A percentile compares a stretch with the other conserved stretches of the same genome.
phyloP scores from a whole-genome alignment of 2,329 filamentous ascomycete species.

The Exophiala sideris region DNA sequence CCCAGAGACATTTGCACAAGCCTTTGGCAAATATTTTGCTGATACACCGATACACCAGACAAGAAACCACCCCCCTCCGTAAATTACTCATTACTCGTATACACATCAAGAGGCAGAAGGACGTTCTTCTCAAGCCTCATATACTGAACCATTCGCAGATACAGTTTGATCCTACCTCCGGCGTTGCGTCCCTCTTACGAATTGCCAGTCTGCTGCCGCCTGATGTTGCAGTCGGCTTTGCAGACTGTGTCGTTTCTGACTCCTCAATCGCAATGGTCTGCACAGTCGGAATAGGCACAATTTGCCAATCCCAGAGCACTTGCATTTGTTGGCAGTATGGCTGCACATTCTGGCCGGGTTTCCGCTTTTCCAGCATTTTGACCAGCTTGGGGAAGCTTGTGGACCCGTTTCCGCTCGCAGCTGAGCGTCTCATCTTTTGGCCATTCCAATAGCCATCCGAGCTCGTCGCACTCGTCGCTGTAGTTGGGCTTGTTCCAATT shows the following conservation, averaged over 20 bases:
- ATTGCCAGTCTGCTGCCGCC: slow-evolving; percentile 3
- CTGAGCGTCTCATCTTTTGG: slow-evolving; percentile 19
- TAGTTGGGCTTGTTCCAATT: slow-evolving; percentile 15
- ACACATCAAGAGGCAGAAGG: slow-evolving; percentile 13
- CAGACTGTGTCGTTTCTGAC: slow-evolving; percentile 9
- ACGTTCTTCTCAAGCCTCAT: slow-evolving; percentile 4
- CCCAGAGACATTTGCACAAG: not conserved
- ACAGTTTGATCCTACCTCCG: slow-evolving; percentile 26
- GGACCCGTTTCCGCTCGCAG: slow-evolving; percentile 25
- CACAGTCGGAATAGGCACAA: slow-evolving; percentile 35
- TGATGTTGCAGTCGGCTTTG: slow-evolving; percentile 3
- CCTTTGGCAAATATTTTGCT: not conserved
- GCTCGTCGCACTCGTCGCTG: slow-evolving; percentile 20
- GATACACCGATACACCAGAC: not conserved
- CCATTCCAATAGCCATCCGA: slow-evolving; percentile 21
- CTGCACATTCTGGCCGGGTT: slow-evolving; percentile 40
- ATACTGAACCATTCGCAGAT: slow-evolving; percentile 28
- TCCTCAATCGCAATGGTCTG: slow-evolving; percentile 26
- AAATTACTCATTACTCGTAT: slow-evolving; percentile 19
- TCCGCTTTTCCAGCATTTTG: slow-evolving; percentile 64
- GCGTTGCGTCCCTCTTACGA: slow-evolving; percentile 7
- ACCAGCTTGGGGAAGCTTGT: slow-evolving; percentile 54
- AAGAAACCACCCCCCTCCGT: not conserved
- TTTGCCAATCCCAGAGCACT: slow-evolving; percentile 51
- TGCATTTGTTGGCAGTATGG: slow-evolving; percentile 64